Evolutionary conservation across 352 stramenopile genomes (phyloP).

Genomic region (Phytophthora nicotianae): DNA sequence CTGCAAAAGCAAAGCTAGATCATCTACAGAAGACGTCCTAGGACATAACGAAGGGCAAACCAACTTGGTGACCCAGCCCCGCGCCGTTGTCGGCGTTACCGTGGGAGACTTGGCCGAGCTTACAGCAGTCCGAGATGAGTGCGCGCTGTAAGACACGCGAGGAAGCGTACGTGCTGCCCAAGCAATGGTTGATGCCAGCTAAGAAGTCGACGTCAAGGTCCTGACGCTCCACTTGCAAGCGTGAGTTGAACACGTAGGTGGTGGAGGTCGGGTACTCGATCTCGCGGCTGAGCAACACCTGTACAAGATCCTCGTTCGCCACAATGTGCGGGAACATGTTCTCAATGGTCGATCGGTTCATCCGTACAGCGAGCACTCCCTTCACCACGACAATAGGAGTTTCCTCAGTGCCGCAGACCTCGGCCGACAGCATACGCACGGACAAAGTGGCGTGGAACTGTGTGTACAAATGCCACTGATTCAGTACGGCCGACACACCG

Average conservation of each 20-base stretch:
- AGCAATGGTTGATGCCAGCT: conserved; percentile 43
- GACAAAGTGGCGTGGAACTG: conserved; percentile 53
- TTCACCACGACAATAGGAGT: conserved; percentile 58
- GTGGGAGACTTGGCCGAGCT: conserved; percentile 18
- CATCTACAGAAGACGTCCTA: background rate
- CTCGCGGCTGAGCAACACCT: conserved; percentile 55
- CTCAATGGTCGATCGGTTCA: conserved; percentile 64
- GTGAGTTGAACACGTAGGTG: conserved; percentile 60
- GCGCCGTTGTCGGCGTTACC: background rate
- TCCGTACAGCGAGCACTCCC: conserved; percentile 43
- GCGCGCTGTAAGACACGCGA: conserved; percentile 40
- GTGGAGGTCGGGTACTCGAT: conserved; percentile 63
- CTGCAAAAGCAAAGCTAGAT: too few species aligned
- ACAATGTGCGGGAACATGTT: conserved; percentile 73
- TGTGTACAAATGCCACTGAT: conserved; percentile 72
- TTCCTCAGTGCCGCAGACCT: conserved; percentile 54
- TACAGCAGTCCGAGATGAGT: conserved; percentile 42
- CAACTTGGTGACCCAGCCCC: too few species aligned
- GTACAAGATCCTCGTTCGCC: conserved; percentile 54
- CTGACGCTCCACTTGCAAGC: conserved; percentile 55
- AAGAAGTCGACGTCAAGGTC: conserved; percentile 67
- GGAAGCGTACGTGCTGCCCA: conserved; percentile 33
- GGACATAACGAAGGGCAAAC: conserved; percentile 25
- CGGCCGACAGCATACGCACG: conserved; percentile 35
- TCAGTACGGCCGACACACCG: conserved; percentile 47